Base-by-base conservation (phyloP, 2,329 filamentous ascomycete genomes). In the Colletotrichum trifolii region DNA sequence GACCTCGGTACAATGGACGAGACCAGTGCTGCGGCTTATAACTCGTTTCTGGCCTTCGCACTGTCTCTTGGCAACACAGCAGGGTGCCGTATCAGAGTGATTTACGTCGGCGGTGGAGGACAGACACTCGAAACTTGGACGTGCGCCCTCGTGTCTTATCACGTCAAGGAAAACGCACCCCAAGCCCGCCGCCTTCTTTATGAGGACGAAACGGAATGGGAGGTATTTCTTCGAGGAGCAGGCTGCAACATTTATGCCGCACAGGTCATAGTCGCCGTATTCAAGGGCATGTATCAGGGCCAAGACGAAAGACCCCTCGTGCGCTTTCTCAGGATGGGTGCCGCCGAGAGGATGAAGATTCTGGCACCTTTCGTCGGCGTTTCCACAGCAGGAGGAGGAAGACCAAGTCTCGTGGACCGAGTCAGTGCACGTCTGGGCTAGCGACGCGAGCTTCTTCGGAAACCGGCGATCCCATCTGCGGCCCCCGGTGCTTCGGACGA, bases 51-150 rank as follows among this genome's bases (percentile, higher is more conserved):
- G 35, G 77, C 75, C 0, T 89, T 89, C 65, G 75, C 81, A 0
- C 70, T 75, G 0, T 78, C 75, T 1, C 72, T 87, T 2, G 70
- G 76, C 6, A 75, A 73, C 6, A 25, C 10, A 25, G 39, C 34
- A 2, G 17, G 40, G 25, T 57, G 47, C 53, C 72, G 73, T 1
- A 72, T 84, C 1, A 74, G 74, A 2, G 76, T 83, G 0, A 76
- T 79, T 36, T 84, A 86, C 40, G 75, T 87, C 1, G 79, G 82
- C 2, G 87, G 87, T 0, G 82, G 82, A 0, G 76, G 81, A 15
- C 73, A 79, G 25, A 83, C 81, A 0, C 72, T 89, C 7, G 80
- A 83, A 1, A 80, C 75, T 58, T 91, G 89, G 88, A 76, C 87
- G 1, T 75, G 85, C 0, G 81, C 79, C 1, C 71, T 82, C 0